Conservation (phyloP, 225 moss, liverwort and hornwort genomes). For the Marchantia paleacea region DNA sequence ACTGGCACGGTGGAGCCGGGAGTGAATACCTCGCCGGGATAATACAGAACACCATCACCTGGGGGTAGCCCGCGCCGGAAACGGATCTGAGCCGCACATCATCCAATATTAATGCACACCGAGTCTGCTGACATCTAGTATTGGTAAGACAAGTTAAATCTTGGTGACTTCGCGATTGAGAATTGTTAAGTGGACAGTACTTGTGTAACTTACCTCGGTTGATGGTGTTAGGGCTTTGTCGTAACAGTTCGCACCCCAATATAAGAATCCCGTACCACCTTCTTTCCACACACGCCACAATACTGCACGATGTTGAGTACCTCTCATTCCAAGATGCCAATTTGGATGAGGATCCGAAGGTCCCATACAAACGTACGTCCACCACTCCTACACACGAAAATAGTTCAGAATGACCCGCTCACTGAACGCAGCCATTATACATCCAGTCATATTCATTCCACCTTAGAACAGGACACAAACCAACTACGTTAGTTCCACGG, state of each 20-base stretch:
- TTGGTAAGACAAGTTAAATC: not conserved
- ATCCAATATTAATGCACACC: not conserved
- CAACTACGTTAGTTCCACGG: not conserved
- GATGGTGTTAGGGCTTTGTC: conserved; percentile 73
- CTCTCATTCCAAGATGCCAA: conserved; percentile 93
- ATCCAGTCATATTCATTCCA: not conserved
- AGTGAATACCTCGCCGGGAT: conserved; percentile 88
- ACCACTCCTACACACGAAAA: conserved; percentile 67
- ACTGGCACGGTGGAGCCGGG: conserved; percentile 62
- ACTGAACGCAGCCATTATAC: not conserved
- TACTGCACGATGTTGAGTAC: conserved; percentile 84
- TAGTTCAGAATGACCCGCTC: not conserved
- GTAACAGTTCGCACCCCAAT: conserved; percentile 90
- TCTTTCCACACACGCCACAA: conserved; percentile 91
- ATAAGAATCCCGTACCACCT: conserved; percentile 73
- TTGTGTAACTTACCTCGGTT: conserved; percentile 55
- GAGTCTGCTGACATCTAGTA: not conserved
- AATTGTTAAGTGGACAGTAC: not conserved
- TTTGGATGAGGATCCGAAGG: conserved; percentile 88
- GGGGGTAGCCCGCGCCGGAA: conserved; percentile 83
- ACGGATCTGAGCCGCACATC: conserved; percentile 42
- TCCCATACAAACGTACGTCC: conserved; percentile 96
- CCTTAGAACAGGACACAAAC: not conserved
- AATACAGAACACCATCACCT: conserved; percentile 81
- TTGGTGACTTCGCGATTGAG: not conserved